Conservation (phyloP, 169 alveolate genomes). For the Cryptosporidium bovis region DNA sequence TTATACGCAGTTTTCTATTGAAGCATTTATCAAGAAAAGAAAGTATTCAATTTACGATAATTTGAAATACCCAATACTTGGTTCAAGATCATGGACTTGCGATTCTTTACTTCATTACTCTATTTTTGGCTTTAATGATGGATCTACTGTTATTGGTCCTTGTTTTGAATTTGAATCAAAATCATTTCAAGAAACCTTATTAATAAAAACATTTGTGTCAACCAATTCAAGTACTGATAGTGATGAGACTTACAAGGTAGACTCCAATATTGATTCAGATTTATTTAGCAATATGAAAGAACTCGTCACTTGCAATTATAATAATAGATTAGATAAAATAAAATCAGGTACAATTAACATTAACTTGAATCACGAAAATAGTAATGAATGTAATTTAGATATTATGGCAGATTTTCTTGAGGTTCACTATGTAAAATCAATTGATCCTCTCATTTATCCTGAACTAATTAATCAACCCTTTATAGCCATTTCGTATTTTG, state of each 20-base stretch:
- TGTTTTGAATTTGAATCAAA: conserved; percentile 70
- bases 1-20: conserved; percentile 65
- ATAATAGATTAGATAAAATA: conserved; percentile 24
- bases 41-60: conserved; percentile 27
- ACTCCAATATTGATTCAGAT: not conserved
- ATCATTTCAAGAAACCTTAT: conserved; percentile 59
- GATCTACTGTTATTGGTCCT: conserved; percentile 68
- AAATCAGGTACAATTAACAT: conserved; percentile 1
- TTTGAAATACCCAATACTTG: conserved; percentile 23
- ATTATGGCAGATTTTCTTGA: conserved; percentile 37
- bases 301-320: not conserved
- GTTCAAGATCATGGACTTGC: conserved; percentile 72
- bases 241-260: not conserved
- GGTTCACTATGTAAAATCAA: conserved; percentile 38
- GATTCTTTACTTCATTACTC: conserved; percentile 51
- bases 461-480: conserved; percentile 33
- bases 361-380: conserved; percentile 14
- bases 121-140: conserved; percentile 69
- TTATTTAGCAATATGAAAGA: conserved; percentile 29
- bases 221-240: not conserved
- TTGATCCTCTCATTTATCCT: conserved; percentile 61
- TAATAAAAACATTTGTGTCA: conserved; percentile 31
- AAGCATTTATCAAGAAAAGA: conserved; percentile 37
- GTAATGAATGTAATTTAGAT: too few relatives aligned
- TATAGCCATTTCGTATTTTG: conserved; percentile 61